Evolutionary conservation across 2,329 filamentous ascomycete genomes (phyloP).

Genomic region (Stemphylium lycopersici): DNA sequence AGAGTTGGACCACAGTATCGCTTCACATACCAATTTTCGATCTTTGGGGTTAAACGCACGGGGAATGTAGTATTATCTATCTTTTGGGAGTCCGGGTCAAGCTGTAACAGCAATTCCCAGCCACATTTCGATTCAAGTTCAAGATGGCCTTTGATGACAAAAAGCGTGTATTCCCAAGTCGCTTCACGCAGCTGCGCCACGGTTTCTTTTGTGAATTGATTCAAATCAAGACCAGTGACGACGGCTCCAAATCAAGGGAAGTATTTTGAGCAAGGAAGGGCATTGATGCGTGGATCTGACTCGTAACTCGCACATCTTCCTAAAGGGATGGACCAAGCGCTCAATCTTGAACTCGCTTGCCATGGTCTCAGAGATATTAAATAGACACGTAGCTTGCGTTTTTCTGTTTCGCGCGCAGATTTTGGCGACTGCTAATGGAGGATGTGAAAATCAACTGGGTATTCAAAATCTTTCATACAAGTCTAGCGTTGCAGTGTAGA

Average conservation of each 20-base stretch:
- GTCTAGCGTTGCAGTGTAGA: neutral
- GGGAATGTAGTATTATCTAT: constrained; percentile 4
- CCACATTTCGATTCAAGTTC: constrained; percentile 2
- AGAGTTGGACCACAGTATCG: neutral
- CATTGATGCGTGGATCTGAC: neutral
- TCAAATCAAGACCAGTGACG: constrained; percentile 6
- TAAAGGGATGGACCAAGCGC: constrained; percentile 5
- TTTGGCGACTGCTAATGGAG: neutral
- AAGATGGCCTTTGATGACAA: constrained; percentile 8
- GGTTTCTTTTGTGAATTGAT: constrained; percentile 3
- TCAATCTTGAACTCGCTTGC: constrained; percentile 8
- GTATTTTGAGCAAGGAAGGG: neutral
- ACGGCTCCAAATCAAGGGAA: constrained; percentile 2
- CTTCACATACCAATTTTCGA: constrained; percentile 1
- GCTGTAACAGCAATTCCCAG: constrained; percentile 2
- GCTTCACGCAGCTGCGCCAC: constrained; percentile 2
- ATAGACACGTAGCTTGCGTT: neutral
- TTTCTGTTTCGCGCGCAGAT: neutral
- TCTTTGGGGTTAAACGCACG: constrained; percentile 3
- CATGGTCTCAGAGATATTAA: neutral
- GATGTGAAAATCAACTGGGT: neutral
- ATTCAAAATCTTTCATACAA: neutral
- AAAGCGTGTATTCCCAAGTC: constrained; percentile 5
- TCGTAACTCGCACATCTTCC: constrained; percentile 6
- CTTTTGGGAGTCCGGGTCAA: constrained; percentile 4